Base-by-base conservation (phyloP, 23 red algal species). In the Agarophyton chilense region DNA sequence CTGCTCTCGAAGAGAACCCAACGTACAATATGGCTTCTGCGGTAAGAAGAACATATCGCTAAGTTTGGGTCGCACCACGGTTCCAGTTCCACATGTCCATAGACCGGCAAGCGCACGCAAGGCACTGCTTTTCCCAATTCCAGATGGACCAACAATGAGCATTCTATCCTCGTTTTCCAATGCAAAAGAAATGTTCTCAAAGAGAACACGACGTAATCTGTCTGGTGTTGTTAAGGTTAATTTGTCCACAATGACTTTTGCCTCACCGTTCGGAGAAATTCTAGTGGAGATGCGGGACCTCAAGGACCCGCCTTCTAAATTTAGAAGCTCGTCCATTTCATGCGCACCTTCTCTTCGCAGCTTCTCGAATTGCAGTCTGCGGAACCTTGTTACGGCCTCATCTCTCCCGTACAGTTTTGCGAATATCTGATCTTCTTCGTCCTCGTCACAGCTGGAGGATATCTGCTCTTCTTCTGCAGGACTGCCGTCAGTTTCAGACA, bases 1-100 rank as follows among this genome's bases (percentile, higher is more conserved):
- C 26, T 98, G 91, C 40, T 98, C 92, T 52, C 92, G 62, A 18
- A 98, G 68, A 53, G 92, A 84, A 11, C 96, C 96, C 13, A 98
- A 79, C 25, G 96, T 98, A 79, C 96, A 98, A 72, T 98, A 98
- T 14, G 96, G 96, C 72, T 78, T 78, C 54, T 98, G 96, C 9
- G 96, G 96, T n/a, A 98, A 88, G 87, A 98, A 98, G 43, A 95
- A 91, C 81, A 92, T 91, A 46, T 89, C 57, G n/a, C 50, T 62
- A 36, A 85, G 72, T 34, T 66, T 66, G 10, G 90, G 74, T 10
- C 96, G 88, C 73, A 58, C 81, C 22, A 98, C 57, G 18, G 38
- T 57, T 9, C 96, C 96, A 0, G 42, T 22, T 9, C 96, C 96
- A 64, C 44, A 61, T 28, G 4, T 90, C 96, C 96, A 98, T 16